Evolutionary conservation across 169 alveolate species (phyloP), one percentile per base, ranked within the genome.

Genomic region (Besnoitia besnoiti): DNA sequence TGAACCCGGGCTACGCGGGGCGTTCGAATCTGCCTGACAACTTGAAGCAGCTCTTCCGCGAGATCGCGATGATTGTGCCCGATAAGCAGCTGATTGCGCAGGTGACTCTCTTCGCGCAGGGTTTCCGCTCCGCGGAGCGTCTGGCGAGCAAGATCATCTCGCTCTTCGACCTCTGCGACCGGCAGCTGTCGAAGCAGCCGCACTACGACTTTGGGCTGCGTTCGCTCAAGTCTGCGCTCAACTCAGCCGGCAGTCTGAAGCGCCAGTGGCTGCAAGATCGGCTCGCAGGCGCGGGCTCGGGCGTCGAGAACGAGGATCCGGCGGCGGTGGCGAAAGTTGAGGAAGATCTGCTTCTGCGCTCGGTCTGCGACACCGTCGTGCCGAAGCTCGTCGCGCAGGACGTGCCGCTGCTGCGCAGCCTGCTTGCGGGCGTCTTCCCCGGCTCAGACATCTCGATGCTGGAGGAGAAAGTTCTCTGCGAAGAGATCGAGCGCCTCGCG

Each of bases 121-220:
- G 99, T 37, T 98, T 98, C 91, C 96, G 96, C 80, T 97, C 98
- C 37, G 99, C 99, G 24, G 99, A 97, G 94, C 96, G 96, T 93
- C 96, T 98, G 51, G 93, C 99, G n/a, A 97, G 98, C 87, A 98
- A 98, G 94, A 97, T 99, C 80, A 99, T 98, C 39, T 97, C 99
- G 82, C 96, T 99, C 5, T 98, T 99, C 95, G 99, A 99, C 94
- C 96, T 98, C 46, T 98, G 99, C 95, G 97, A 95, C 44, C 96
- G 97, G 80, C 98, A 98, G 99, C 97, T 98, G 92, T 97, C 99
- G 46, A 95, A 97, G 40, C 99, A 99, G 94, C 98, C 99, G 49
- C 99, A 99, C 93, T 99, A 99, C 96, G 99, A 99, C 95, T 99
- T 98, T 85, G 99, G 99, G 40, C 96, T 99, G 51, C 96, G 99